Conservation (phyloP, 331 rosid genomes). For the Acacia pycnantha region DNA sequence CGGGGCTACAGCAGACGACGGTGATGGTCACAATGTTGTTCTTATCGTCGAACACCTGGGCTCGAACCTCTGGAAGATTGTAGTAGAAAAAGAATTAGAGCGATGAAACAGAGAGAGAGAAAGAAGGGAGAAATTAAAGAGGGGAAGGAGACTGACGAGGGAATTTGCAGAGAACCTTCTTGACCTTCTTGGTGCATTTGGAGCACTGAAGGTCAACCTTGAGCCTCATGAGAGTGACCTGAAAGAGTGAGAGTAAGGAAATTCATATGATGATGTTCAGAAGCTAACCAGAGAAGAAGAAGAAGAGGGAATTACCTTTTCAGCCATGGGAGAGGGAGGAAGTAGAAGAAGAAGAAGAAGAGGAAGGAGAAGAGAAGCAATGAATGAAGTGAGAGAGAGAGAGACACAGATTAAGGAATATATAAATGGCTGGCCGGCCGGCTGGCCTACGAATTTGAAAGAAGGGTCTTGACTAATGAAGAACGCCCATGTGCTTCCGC, state of each 20-base stretch:
- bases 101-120: neutral
- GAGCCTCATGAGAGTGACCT: conserved; percentile 63
- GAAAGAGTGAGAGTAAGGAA: neutral
- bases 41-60: conserved; percentile 63
- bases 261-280: neutral
- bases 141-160: conserved; percentile 65
- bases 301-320: conserved; percentile 37
- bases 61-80: conserved; percentile 56
- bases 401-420: too few species aligned
- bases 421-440: neutral
- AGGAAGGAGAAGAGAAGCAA: neutral
- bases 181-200: conserved; percentile 77
- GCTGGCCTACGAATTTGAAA: neutral
- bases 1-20: conserved; percentile 76
- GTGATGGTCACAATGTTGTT: conserved; percentile 52
- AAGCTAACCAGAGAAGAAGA: neutral
- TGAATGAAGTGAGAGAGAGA: too few species aligned
- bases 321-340: conserved; percentile 36
- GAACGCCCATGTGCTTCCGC: conserved; percentile 33
- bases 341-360: neutral
- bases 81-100: neutral
- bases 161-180: conserved; percentile 58
- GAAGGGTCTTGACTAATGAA: neutral
- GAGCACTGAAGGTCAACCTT: conserved; percentile 75
- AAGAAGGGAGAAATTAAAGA: neutral